Conservation (phyloP, 1,139 yeast genomes). For the Debaryomyces psychrophilus region DNA sequence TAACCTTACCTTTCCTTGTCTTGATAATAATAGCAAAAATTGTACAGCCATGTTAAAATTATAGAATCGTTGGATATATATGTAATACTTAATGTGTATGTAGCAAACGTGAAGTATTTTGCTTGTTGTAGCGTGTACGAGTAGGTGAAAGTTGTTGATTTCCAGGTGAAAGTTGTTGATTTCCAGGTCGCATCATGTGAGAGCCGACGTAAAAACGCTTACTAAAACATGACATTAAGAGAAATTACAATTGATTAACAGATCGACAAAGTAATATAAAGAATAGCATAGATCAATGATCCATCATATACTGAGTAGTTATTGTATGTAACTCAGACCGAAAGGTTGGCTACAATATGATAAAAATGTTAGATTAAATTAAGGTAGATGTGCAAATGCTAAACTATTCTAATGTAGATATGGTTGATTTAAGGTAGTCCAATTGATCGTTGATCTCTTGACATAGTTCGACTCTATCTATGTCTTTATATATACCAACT, state of each 20-base stretch:
- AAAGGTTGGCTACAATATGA: not conserved
- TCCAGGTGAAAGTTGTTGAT: conserved; percentile 2
- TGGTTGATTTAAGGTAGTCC: conserved; percentile 39
- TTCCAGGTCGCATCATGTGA: conserved; percentile 5
- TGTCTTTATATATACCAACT: conserved; percentile 48
- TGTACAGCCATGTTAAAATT: conserved; percentile 62
- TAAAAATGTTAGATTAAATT: not conserved
- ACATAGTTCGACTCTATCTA: conserved; percentile 49
- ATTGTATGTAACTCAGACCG: not conserved
- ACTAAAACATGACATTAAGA: not conserved
- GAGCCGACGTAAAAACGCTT: conserved; percentile 1
- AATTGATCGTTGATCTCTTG: conserved; percentile 51
- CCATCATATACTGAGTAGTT: not conserved
- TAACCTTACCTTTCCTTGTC: conserved; percentile 93
- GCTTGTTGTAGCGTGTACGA: not conserved
- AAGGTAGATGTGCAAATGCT: not conserved
- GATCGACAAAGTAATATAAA: not conserved
- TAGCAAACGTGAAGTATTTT: not conserved
- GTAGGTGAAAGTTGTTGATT: conserved; percentile 2
- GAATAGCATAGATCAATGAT: not conserved
- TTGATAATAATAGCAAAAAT: conserved; percentile 77
- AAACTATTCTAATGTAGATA: conserved; percentile 19
- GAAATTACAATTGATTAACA: not conserved
- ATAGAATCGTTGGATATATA: not conserved
- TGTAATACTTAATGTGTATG: not conserved